Base-by-base conservation (phyloP, 2,329 filamentous ascomycete species). In the Ophiostoma sp. region DNA sequence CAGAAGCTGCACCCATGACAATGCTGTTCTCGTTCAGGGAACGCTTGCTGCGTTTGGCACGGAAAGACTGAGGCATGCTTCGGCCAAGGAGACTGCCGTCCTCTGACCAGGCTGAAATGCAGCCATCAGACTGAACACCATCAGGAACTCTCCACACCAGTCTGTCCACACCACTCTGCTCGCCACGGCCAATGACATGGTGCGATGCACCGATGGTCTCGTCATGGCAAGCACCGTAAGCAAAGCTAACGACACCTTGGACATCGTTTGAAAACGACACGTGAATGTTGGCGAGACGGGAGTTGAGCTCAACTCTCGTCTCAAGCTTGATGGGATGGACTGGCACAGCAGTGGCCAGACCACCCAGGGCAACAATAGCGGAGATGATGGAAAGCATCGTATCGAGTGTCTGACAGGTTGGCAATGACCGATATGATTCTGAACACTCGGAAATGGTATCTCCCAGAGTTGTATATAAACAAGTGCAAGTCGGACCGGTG, bases 71-170 rank as follows among this genome's bases (percentile, higher is more conserved):
- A 0, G 64, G 64, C 1, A 5, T 4, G 64, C 64, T 66, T 6
- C 64, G 64, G 20, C 64, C 64, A 11, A 66, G 64, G 15, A 66
- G 64, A 23, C 1, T 17, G 8, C 64, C 64, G 36, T 41, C n/a
- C 3, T 66, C n/a, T 5, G 64, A 66, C 64, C 64, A 66, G 11
- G 64, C 64, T 6, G 64, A 66, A 36, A 66, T 27, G n/a, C 64
- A 66, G 7, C 64, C 64, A 4, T 17, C 35, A 0, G 64, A 66
- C 3, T 36, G 36, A 13, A 27, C 64, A 27, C 23, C 64, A 15
- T 66, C 64, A 13, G 64, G 64, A 41, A 66, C 64, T 27, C 64
- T 23, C 64, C 64, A 66, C 20, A 66, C 35, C 20, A 66, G 64
- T 23, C 64, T 23, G 35, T 36, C 17, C 10, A 66, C 64, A 15